phyloP scores from a whole-genome alignment of 2,329 filamentous ascomycete genomes.

The Venturia aucupariae region DNA sequence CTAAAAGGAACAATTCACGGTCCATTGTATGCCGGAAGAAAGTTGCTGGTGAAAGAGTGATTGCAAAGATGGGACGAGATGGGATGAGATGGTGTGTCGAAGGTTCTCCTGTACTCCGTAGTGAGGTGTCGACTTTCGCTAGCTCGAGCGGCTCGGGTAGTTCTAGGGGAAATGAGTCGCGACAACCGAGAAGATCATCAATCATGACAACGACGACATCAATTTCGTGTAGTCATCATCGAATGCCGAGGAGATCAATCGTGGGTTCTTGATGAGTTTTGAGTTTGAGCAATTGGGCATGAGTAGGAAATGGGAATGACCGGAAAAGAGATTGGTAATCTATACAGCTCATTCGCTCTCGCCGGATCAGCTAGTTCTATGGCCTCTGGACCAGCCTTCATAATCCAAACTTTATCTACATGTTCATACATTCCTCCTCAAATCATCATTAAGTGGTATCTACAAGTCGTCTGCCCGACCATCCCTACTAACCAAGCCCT shows the following conservation, averaged over 20 bases:
- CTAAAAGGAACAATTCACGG: neutral
- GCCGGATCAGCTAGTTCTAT: neutral
- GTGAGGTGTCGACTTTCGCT: neutral
- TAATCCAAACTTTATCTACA: neutral
- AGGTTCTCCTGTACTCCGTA: too few relatives aligned
- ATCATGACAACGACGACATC: neutral
- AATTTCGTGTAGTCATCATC: too few relatives aligned
- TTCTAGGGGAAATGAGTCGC: too few relatives aligned
- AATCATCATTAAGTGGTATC: neutral
- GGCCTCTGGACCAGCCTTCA: constrained; percentile 2
- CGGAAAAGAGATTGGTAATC: neutral
- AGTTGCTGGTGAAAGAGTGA: neutral
- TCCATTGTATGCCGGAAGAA: neutral
- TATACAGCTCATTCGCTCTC: neutral
- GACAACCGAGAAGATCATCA: neutral
- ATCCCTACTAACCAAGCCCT: neutral
- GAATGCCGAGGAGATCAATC: too few relatives aligned
- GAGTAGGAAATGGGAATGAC: too few relatives aligned
- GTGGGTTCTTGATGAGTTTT: too few relatives aligned
- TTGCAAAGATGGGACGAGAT: neutral
- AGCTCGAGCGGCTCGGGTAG: neutral
- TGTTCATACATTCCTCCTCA: neutral
- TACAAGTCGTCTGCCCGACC: neutral
- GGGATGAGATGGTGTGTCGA: too few relatives aligned
- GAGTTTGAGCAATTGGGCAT: too few relatives aligned